Evolutionary conservation across 2,329 filamentous ascomycete genomes (phyloP).

Genomic region (Endoconidiophora polonica): DNA sequence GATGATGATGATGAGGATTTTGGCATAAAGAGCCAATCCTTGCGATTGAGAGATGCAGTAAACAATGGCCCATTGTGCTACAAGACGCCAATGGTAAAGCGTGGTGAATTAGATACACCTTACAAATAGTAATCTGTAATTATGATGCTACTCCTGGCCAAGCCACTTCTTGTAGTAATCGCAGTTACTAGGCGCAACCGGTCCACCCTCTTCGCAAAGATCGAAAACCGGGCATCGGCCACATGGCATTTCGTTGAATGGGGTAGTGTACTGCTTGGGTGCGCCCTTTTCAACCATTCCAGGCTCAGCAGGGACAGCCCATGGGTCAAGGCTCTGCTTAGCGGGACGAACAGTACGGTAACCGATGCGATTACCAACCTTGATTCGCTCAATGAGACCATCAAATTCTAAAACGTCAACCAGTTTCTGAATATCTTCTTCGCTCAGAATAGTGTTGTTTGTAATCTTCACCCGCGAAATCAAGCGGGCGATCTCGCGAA

Average conservation of each 20-base stretch:
- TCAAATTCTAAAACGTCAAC: constrained; percentile 83
- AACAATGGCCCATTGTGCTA: too few relatives aligned
- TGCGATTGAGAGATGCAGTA: too few relatives aligned
- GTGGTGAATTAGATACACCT: too few relatives aligned
- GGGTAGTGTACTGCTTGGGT: constrained; percentile 40
- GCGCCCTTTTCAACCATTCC: constrained; percentile 22
- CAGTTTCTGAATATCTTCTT: constrained; percentile 68
- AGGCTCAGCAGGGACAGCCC: constrained; percentile 18
- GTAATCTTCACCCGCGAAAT: constrained; percentile 55
- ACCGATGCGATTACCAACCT: constrained; percentile 30
- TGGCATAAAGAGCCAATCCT: too few relatives aligned
- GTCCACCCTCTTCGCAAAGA: constrained; percentile 77
- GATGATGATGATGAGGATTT: too few relatives aligned
- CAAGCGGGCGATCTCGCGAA: constrained; percentile 57
- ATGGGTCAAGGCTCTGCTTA: constrained; percentile 27
- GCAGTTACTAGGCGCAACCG: constrained; percentile 77
- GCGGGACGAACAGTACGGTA: constrained; percentile 36
- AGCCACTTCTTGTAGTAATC: constrained; percentile 86
- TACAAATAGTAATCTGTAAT: too few relatives aligned
- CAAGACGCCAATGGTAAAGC: too few relatives aligned
- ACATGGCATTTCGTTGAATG: constrained; percentile 77
- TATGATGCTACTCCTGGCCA: constrained; percentile 23
- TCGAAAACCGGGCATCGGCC: constrained; percentile 86
- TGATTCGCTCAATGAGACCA: constrained; percentile 56
- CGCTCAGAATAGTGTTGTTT: constrained; percentile 51